Evolutionary conservation across 495 filamentous ascomycete species (phyloP), one percentile per base, ranked within the genome.

Genomic region (Hypoxylon perforatum): DNA sequence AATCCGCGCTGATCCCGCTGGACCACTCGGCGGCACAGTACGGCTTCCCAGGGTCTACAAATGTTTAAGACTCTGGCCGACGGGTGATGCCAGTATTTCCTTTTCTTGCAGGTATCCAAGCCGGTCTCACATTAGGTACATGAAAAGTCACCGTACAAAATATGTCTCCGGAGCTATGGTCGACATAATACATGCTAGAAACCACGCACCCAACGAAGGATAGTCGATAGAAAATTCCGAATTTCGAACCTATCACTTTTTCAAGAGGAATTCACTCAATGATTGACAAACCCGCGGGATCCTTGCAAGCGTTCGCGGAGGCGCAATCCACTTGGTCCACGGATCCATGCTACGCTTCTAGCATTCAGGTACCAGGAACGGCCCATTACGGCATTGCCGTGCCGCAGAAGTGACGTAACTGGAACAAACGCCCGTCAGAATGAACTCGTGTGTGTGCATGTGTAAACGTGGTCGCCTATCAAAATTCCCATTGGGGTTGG

Each of bases 341-440:
- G 55, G 28, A 61, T 61, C 55, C 61, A 68, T 63, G 65, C 36
- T 54, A 45, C 47, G 21, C 19, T 39, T 35, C 50, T 55, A 53
- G 46, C 58, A 65, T 28, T 63, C 60, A 69, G 58, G 60, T 63
- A 69, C 52, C 53, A 57, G 61, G 46, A 57, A 50, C 51, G 11
- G 11, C 35, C 42, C 45, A 12, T 64, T 39, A 22, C 60, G 56
- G 66, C 55, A 57, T 61, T 49, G 38, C 66, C 55, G 61, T 57
- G 66, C 66, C 66, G 61, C 61, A 60, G 10, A 61, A 64, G 66
- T 69, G 61, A 69, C 66, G 66, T 69, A 69, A 56, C 46, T 47
- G 56, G 61, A 44, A 64, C 61, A 69, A 61, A 60, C 60, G 61
- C 61, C 48, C 61, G 60, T 69, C 66, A 69, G 63, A 45, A 18